Evolutionary conservation across 1,139 yeast species (phyloP).

Genomic region (Pichia sp.): DNA sequence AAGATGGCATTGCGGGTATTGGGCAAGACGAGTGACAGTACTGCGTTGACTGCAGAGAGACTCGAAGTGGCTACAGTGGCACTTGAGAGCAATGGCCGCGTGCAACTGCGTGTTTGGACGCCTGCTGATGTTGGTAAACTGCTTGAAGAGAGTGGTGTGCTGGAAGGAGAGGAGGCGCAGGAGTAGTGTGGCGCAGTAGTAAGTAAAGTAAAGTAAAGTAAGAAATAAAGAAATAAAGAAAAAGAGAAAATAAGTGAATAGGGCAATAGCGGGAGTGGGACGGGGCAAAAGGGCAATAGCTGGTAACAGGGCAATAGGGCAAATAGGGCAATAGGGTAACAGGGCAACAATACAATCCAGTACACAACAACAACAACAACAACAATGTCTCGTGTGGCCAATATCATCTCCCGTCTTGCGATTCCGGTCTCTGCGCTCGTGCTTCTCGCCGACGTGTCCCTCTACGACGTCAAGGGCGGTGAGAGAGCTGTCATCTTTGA

Average conservation of each 20-base stretch:
- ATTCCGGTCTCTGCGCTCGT: slow-evolving; percentile 64
- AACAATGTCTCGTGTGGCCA: slow-evolving; percentile 72
- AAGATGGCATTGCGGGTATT: slow-evolving; percentile 87
- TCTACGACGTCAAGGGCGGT: slow-evolving; percentile 95
- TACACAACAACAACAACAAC: slow-evolving; percentile 6
- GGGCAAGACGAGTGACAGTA: slow-evolving; percentile 89
- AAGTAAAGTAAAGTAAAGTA: too few species aligned
- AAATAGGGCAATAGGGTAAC: too few species aligned
- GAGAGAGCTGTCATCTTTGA: slow-evolving; percentile 94
- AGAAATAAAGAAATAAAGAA: too few species aligned
- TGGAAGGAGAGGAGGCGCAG: not conserved
- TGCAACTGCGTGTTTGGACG: slow-evolving; percentile 35
- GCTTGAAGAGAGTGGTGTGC: slow-evolving; percentile 24
- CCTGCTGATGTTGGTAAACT: slow-evolving; percentile 1
- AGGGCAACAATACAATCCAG: too few species aligned
- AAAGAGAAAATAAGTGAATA: too few species aligned
- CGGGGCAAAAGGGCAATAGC: too few species aligned
- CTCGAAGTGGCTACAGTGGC: slow-evolving; percentile 92
- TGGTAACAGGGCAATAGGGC: too few species aligned
- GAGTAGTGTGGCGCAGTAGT: too few species aligned
- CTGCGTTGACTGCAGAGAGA: slow-evolving; percentile 79
- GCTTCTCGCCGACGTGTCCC: slow-evolving; percentile 61
- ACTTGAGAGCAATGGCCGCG: slow-evolving; percentile 71
- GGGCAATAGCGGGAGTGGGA: too few species aligned
- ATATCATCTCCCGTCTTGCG: slow-evolving; percentile 45